phyloP scores from a whole-genome alignment of 148 eudicot species.

The Amaranthus cruentus region DNA sequence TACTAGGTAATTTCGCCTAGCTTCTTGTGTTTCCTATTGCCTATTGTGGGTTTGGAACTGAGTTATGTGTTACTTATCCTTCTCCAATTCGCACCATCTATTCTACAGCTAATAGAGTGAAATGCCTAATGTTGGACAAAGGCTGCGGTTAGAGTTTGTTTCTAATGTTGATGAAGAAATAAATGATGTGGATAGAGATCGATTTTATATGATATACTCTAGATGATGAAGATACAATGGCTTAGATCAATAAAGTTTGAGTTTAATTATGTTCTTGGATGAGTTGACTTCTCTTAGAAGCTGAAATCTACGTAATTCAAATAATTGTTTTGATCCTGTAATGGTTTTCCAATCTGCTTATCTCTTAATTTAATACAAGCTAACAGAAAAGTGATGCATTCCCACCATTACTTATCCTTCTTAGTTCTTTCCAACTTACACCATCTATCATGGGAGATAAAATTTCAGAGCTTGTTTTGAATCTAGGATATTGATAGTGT shows the following conservation, averaged over 20 bases:
- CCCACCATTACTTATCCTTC: neutral
- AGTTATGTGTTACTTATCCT: neutral
- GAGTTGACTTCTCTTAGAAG: too few relatives aligned
- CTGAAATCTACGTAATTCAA: too few relatives aligned
- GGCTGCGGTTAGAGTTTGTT: neutral
- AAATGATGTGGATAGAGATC: too few relatives aligned
- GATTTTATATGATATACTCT: too few relatives aligned
- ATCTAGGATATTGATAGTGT: neutral
- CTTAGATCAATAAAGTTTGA: too few relatives aligned
- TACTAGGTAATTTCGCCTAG: neutral
- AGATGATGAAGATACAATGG: too few relatives aligned
- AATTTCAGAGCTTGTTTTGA: neutral
- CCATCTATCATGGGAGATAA: neutral
- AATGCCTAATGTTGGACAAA: conserved; percentile 4
- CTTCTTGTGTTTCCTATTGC: neutral
- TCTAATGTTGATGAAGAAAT: neutral
- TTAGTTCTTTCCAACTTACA: neutral
- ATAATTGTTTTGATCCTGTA: too few relatives aligned
- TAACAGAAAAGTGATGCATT: too few relatives aligned
- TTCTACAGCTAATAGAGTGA: neutral
- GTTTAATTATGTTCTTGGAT: too few relatives aligned
- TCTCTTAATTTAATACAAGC: too few relatives aligned
- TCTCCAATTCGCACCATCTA: neutral
- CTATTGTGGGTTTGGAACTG: too few relatives aligned
- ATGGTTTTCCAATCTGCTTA: too few relatives aligned